Conservation (phyloP, 169 alveolate species). For the Miamiensis avidus region DNA sequence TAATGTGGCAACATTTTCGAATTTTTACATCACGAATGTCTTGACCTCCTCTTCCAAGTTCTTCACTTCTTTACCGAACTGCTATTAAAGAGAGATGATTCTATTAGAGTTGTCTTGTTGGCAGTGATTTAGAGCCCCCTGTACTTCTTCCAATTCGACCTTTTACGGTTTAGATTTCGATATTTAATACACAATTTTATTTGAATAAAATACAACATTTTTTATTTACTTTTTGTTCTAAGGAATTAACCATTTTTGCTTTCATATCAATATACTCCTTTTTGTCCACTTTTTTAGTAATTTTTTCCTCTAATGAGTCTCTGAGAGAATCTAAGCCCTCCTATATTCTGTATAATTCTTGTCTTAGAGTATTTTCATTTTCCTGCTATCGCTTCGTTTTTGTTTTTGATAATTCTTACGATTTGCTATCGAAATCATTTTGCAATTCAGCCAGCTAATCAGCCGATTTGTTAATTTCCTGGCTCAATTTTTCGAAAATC, state of each 20-base stretch:
- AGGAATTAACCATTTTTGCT: not conserved
- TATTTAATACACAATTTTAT: too few species aligned
- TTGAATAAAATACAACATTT: too few species aligned
- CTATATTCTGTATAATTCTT: not conserved
- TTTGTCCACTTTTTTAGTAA: conserved; percentile 2
- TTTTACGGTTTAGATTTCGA: too few species aligned
- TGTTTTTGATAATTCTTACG: not conserved
- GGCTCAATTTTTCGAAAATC: not conserved
- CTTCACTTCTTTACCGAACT: conserved; percentile 20
- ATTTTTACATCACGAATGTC: not conserved
- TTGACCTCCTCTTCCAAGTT: not conserved
- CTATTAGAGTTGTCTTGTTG: not conserved
- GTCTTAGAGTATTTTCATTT: not conserved
- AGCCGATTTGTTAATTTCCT: too few species aligned
- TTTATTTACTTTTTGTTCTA: conserved; percentile 9
- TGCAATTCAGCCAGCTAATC: not conserved
- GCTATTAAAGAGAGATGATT: not conserved
- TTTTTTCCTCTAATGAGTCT: conserved; percentile 2
- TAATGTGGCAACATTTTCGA: not conserved
- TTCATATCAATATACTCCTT: conserved; percentile 13
- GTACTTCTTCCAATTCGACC: not conserved
- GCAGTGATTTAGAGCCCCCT: not conserved
- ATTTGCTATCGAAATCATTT: not conserved
- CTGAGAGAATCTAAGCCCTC: not conserved
- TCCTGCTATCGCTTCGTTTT: not conserved